Evolutionary conservation across 2,329 filamentous ascomycete genomes (phyloP).

Genomic region (Hymenoscyphus linearis): DNA sequence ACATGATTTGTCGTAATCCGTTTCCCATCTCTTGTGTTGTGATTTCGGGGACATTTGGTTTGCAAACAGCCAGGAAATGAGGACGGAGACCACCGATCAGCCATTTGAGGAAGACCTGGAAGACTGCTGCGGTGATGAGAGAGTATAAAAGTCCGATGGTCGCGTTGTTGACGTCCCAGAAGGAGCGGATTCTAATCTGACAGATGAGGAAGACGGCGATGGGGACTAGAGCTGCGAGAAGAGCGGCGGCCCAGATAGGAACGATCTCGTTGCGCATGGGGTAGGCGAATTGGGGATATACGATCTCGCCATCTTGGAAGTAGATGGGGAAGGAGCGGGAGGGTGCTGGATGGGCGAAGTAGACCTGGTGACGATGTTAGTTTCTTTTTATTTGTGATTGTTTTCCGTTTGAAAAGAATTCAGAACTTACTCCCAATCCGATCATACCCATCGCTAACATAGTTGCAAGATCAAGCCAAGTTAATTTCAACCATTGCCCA

Average conservation of each 20-base stretch:
- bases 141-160: slow-evolving; percentile 64
- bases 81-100: slow-evolving; percentile 69
- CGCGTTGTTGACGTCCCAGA: slow-evolving; percentile 69
- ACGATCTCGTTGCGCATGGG: slow-evolving; percentile 65
- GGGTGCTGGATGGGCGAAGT: slow-evolving; percentile 59
- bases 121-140: slow-evolving; percentile 65
- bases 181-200: slow-evolving; percentile 63
- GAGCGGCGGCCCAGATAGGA: slow-evolving; percentile 64
- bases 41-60: slow-evolving; percentile 46
- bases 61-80: slow-evolving; percentile 66
- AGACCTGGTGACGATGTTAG: slow-evolving; percentile 40
- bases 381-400: not conserved
- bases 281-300: slow-evolving; percentile 67
- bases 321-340: slow-evolving; percentile 65
- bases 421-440: slow-evolving; percentile 55
- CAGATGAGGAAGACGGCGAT: slow-evolving; percentile 59
- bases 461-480: slow-evolving; percentile 62
- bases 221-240: slow-evolving; percentile 60
- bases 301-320: slow-evolving; percentile 61
- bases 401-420: not conserved
- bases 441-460: slow-evolving; percentile 62
- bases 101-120: slow-evolving; percentile 73
- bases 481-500: slow-evolving; percentile 64
- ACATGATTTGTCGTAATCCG: slow-evolving; percentile 59
- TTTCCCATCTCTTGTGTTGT: slow-evolving; percentile 38